phyloP scores from a whole-genome alignment of 2,329 filamentous ascomycete species.

The Cladophialophora psammophila region DNA sequence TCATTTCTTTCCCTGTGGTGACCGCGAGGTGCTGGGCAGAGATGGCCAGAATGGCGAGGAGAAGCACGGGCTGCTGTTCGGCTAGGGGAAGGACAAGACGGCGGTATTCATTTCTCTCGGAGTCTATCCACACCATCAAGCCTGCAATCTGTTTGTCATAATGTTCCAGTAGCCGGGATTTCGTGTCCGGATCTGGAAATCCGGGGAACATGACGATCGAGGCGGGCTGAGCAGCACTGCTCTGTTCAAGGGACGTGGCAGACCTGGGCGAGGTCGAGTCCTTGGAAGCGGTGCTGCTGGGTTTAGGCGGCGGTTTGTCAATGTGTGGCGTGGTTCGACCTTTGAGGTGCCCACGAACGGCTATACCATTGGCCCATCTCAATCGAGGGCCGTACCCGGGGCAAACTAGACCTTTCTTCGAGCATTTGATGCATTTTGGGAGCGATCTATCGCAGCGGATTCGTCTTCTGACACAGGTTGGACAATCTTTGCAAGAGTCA shows the following conservation, averaged over 20 bases:
- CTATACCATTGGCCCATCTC: slow-evolving; percentile 42
- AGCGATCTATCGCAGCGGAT: slow-evolving; percentile 42
- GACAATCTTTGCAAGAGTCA: slow-evolving; percentile 28
- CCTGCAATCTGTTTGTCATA: slow-evolving; percentile 36
- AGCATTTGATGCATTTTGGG: slow-evolving; percentile 41
- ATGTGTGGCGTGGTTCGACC: slow-evolving; percentile 35
- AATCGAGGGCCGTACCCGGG: slow-evolving; percentile 42
- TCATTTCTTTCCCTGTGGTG: slow-evolving; percentile 27
- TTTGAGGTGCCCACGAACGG: slow-evolving; percentile 42
- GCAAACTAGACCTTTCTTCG: slow-evolving; percentile 41
- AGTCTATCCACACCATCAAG: slow-evolving; percentile 37
- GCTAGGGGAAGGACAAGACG: slow-evolving; percentile 32
- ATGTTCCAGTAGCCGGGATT: slow-evolving; percentile 76
- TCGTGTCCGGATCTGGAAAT: slow-evolving; percentile 77
- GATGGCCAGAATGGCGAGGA: slow-evolving; percentile 34
- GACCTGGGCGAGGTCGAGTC: slow-evolving; percentile 23
- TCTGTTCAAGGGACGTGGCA: slow-evolving; percentile 18
- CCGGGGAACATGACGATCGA: slow-evolving; percentile 26
- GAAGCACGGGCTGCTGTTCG: slow-evolving; percentile 30
- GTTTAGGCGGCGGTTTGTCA: slow-evolving; percentile 26
- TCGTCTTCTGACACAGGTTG: slow-evolving; percentile 40
- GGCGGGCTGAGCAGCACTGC: slow-evolving; percentile 6
- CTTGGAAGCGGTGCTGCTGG: slow-evolving; percentile 21
- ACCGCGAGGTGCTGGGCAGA: slow-evolving; percentile 36
- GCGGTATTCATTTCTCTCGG: slow-evolving; percentile 35